These are phyloP conservation scores for Trametes cingulata DNA, from an alignment of 768 basidiomycete species.

Conservation along the genomic window DNA sequence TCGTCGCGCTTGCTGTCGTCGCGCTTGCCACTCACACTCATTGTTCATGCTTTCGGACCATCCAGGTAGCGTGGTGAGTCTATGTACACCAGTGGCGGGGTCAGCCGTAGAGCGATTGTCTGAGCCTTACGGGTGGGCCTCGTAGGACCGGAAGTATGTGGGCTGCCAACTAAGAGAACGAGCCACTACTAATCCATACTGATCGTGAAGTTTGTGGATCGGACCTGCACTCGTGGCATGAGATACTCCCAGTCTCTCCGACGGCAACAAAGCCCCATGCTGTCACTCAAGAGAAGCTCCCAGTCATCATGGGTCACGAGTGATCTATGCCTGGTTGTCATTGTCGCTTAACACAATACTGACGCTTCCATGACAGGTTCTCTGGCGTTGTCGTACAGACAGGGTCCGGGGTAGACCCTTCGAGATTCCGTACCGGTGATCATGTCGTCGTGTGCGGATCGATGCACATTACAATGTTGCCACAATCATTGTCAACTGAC, in stretches of 20 bases:
- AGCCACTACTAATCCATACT: background rate
- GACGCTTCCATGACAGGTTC: slow-evolving; percentile 11
- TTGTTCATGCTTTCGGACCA: background rate
- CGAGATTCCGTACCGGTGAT: slow-evolving; percentile 14
- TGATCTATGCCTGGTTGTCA: slow-evolving; percentile 13
- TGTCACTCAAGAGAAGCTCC: slow-evolving; percentile 41
- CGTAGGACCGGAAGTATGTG: background rate
- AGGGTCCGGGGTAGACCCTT: slow-evolving; percentile 20
- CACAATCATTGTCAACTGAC: background rate
- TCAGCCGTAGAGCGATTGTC: too few relatives aligned
- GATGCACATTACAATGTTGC: background rate
- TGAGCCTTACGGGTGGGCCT: too few relatives aligned
- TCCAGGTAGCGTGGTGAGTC: slow-evolving; percentile 12
- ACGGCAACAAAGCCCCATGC: slow-evolving; percentile 36
- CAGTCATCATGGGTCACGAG: slow-evolving; percentile 50
- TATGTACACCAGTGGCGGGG: background rate
- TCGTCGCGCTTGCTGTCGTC: background rate
- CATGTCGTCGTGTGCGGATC: slow-evolving; percentile 23
- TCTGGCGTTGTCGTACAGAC: slow-evolving; percentile 25
- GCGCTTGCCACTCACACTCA: background rate
- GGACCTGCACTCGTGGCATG: slow-evolving; percentile 47
- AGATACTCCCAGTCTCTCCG: slow-evolving; percentile 30
- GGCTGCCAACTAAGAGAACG: background rate
- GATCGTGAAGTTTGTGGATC: slow-evolving; percentile 43
- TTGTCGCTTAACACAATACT: background rate